Base-by-base conservation (phyloP, 257 asterid species). In the Catharanthus roseus region DNA sequence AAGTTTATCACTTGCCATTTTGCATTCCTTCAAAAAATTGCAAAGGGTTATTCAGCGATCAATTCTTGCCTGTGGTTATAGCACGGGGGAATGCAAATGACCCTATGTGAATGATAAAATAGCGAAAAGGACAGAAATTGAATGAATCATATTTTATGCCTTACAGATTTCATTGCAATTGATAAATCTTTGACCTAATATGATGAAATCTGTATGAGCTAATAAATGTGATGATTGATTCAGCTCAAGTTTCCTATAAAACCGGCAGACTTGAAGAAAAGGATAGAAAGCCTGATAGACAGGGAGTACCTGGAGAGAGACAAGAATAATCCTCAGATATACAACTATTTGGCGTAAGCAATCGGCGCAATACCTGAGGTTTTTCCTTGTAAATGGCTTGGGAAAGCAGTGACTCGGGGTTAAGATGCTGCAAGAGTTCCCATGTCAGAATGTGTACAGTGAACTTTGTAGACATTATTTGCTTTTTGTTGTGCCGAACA, bases 211-310 rank as follows among this genome's bases (percentile, higher is more conserved):
- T 4, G 36, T 16, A 16, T 65, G 53, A 65, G 10, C 51, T 65
- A 29, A 33, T 67, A 51, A 6, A 16, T 23, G 11, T 67, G 55
- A 19, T 29, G 18, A 39, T 54, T 44, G 55, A 56, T 68, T 72
- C 97, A 93, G 99, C 96, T 93, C 71, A 93, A 93, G 77, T 93
- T 93, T 69, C 99, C 99, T 10, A 91, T 93, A 81, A 93, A 93
- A 84, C 99, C 97, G 29, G 93, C 95, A 0, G 99, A 93, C 80
- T 79, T 93, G 96, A 93, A 93, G 96, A 93, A 93, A 76, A 81
- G 99, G 84, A 93, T 93, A 56, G 99, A 91, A 79, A 91, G 97
- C 83, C 89, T 93, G 56, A 93, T 93, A 67, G 99, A 93, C 75
- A 78, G 98, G 80, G 98, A 93, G 85, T 93, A 90, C 75, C 79